Evolutionary conservation across 805 yeast genomes (phyloP), one percentile per base, ranked within the genome.

Genomic region (Ogataea thermomethanolica): DNA sequence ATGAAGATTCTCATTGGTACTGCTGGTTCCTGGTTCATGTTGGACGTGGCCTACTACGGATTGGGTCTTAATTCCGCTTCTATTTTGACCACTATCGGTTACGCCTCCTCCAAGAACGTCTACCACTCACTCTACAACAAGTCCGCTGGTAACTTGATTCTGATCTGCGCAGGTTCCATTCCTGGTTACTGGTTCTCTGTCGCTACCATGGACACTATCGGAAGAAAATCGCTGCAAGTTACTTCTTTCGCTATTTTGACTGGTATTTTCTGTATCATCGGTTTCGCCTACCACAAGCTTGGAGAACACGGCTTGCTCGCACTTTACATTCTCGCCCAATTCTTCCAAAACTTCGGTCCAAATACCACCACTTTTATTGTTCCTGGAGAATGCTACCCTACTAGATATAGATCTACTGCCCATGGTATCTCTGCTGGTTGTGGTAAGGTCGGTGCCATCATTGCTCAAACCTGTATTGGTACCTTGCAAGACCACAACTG

Each of bases 361-460:
- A 88, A 88, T 73, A 79, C 89, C 46, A 89, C 96, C 35, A 88
- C 96, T 39, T 88, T 88, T 62, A 79, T 88, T 57, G 75, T 85
- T 60, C 95, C 96, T 35, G 96, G 95, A 68, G 96, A 88, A 71
- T 70, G 79, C 62, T 89, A 72, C 83, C 96, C 96, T 64, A 88
- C 96, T 42, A 81, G 95, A 74, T 88, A 87, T 70, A 84, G 96
- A 81, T 87, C 95, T 17, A 80, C 95, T 52, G 95, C 96, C 35
- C 96, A 88, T 58, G 96, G 96, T 74, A 74, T 88, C 48, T 87
- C 95, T 49, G 96, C 96, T 54, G 96, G 95, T 37, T 65, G 79
- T 25, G 96, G 96, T 73, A 88, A 88, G 65, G 72, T 87, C 55
- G 96, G 96, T 71, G 95, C 96, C 44, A 86, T 88, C 53, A 78